A percentile compares a stretch with the other conserved stretches of the same genome.
phyloP scores from a whole-genome alignment of 495 filamentous ascomycete genomes.

The Amorphotheca resinae region DNA sequence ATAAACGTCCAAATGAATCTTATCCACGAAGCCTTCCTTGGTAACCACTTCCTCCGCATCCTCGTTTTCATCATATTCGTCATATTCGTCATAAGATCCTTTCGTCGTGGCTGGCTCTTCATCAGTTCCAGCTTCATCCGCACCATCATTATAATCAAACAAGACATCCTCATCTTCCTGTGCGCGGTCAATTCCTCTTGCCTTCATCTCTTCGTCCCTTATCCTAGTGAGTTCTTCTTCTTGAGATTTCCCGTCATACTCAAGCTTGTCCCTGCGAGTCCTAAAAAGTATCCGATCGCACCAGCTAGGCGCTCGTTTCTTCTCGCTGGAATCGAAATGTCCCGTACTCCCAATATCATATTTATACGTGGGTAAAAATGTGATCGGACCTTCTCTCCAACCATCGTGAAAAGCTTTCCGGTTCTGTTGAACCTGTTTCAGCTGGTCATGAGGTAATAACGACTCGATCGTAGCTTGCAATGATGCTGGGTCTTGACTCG shows the following conservation, averaged over 20 bases:
- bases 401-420: conserved; percentile 77
- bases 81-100: conserved; percentile 46
- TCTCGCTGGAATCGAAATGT: conserved; percentile 89
- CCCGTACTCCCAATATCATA: conserved; percentile 94
- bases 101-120: conserved; percentile 11
- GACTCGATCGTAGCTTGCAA: conserved; percentile 78
- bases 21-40: conserved; percentile 46
- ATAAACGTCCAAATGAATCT: conserved; percentile 60
- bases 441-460: conserved; percentile 81
- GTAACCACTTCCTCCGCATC: conserved; percentile 32
- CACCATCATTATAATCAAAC: conserved; percentile 81
- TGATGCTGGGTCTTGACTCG: conserved; percentile 38
- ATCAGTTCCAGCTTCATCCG: conserved; percentile 28
- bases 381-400: conserved; percentile 81
- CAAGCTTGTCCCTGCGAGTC: conserved; percentile 53
- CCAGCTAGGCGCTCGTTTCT: conserved; percentile 86
- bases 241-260: conserved; percentile 52
- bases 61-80: conserved; percentile 35
- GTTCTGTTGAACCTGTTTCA: conserved; percentile 57
- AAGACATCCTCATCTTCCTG: conserved; percentile 71
- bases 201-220: conserved; percentile 75
- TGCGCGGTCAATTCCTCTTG: conserved; percentile 59
- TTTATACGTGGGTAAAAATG: conserved; percentile 88
- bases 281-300: conserved; percentile 93
- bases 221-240: conserved; percentile 56